Percentiles rank a stretch among this genome's conserved stretches.
phyloP scores from a whole-genome alignment of 768 basidiomycete species.

The Boletus vinaceobasis region DNA sequence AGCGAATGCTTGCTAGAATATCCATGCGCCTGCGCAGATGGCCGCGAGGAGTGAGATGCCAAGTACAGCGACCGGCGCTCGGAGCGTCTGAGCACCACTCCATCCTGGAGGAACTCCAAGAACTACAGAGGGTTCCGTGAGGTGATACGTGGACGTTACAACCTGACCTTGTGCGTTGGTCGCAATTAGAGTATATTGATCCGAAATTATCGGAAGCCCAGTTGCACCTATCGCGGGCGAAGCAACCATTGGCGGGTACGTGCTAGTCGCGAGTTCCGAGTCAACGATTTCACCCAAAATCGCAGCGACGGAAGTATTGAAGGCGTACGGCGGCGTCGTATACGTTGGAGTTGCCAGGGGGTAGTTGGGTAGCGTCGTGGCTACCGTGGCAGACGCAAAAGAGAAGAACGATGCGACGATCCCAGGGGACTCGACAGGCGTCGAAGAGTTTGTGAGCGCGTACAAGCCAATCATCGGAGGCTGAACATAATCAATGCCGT shows the following conservation, averaged over 20 bases:
- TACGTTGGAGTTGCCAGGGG: conserved; percentile 61
- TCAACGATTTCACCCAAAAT: conserved; percentile 51
- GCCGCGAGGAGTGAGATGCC: conserved; percentile 9
- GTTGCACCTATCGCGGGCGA: conserved; percentile 43
- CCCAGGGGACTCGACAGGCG: conserved; percentile 38
- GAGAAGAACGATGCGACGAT: conserved; percentile 52
- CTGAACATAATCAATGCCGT: conserved; percentile 70
- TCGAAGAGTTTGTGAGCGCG: conserved; percentile 47
- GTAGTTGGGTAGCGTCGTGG: conserved; percentile 71
- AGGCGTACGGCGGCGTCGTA: conserved; percentile 59
- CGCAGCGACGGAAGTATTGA: conserved; percentile 65
- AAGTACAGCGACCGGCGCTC: conserved; percentile 10
- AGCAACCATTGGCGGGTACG: conserved; percentile 60
- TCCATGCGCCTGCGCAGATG: conserved; percentile 12
- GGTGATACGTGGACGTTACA: conserved; percentile 51
- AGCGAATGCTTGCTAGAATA: conserved; percentile 7
- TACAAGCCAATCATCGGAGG: conserved; percentile 79
- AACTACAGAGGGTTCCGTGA: conserved; percentile 43
- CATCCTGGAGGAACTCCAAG: conserved; percentile 68
- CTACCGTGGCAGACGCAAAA: conserved; percentile 58
- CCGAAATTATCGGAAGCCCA: conserved; percentile 54
- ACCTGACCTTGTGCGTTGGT: conserved; percentile 55
- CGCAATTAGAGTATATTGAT: conserved; percentile 50
- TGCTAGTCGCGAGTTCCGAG: conserved; percentile 67
- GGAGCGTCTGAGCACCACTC: conserved; percentile 26